These are phyloP conservation scores for Pugionium dolabratum DNA, from an alignment of 345 rosid species.

Conservation along the genomic window DNA sequence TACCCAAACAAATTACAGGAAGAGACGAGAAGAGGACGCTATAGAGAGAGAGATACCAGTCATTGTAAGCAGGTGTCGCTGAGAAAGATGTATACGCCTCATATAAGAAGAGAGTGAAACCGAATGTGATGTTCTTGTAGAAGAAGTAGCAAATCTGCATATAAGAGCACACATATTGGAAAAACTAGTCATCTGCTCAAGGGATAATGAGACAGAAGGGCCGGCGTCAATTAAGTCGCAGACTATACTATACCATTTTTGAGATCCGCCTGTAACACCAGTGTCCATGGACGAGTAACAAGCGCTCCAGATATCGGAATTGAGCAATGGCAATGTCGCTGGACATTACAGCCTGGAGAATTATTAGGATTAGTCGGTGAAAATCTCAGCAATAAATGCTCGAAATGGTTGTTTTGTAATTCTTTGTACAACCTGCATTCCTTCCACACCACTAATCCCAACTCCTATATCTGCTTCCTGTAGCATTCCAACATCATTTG, in stretches of 20 bases:
- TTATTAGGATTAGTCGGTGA: neutral
- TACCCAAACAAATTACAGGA: conserved; percentile 79
- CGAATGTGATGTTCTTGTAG: conserved; percentile 90
- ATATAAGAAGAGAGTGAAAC: conserved; percentile 78
- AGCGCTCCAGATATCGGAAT: conserved; percentile 86
- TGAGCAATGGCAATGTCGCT: conserved; percentile 96
- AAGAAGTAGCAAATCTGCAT: conserved; percentile 96
- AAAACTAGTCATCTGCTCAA: conserved; percentile 1
- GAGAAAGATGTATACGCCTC: conserved; percentile 85
- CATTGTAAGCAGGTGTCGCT: conserved; percentile 71
- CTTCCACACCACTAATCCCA: conserved; percentile 98
- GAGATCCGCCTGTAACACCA: conserved; percentile 97
- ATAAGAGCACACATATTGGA: conserved; percentile 28
- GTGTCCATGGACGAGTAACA: conserved; percentile 96
- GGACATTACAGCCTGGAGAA: conserved; percentile 88
- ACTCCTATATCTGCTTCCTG: conserved; percentile 98
- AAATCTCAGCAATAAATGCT: conserved; percentile 1
- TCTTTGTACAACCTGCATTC: conserved; percentile 76
- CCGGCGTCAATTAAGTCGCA: neutral
- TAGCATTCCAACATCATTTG: conserved; percentile 99
- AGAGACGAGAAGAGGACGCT: conserved; percentile 82
- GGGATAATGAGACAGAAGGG: neutral
- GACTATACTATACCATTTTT: conserved; percentile 61
- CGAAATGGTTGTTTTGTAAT: conserved; percentile 19
- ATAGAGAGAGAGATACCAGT: conserved; percentile 83